Base-by-base conservation (phyloP, 768 basidiomycete species). In the Candolleomyces aberdarensis region DNA sequence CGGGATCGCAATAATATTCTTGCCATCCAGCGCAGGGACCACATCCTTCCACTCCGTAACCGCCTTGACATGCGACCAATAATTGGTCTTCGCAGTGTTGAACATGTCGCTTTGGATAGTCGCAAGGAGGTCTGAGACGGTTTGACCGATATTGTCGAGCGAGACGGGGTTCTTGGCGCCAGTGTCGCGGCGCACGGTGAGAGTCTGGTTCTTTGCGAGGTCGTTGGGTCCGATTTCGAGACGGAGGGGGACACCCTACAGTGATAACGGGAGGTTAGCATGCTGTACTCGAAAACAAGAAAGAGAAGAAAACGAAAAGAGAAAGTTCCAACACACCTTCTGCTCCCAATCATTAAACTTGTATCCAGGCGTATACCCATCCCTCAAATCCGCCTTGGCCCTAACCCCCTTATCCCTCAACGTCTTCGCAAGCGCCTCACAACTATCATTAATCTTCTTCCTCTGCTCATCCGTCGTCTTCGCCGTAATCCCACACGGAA, bases 281-380 rank as follows among this genome's bases (percentile, higher is more conserved):
- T 56, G 56, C 9, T 0, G 32, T 56, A 49, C 48, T 32, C 47
- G 43, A 3, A 41, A 49, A 20, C 44, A 43, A n/a, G 10, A 46
- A 43, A 62, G 15, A 63, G 40, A 29, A 17, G 36, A 5, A 36
- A 36, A 36, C 36, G 11, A 36, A 36, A 8, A 36, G 11, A 19
- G 26, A n/a, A 44, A 13, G 44, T 22, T 56, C 36, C 2, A 36
- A 62, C 75, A 51, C 62, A 91, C 94, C 86, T 96, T 93, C 76
- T 98, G 90, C 79, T 99, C 97, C 95, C 96, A 98, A 69, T 98
- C 94, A 71, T 98, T 97, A 80, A 97, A 99, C 78, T 99, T 99
- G 80, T 90, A 98, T 32, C 97, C 97, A 9, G 97, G 97, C 32
- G 96, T 98, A 75, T 98, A 97, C 8, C 92, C 94, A 3, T 98